Conservation (phyloP, 495 filamentous ascomycete genomes). For the Aspergillus leporis region DNA sequence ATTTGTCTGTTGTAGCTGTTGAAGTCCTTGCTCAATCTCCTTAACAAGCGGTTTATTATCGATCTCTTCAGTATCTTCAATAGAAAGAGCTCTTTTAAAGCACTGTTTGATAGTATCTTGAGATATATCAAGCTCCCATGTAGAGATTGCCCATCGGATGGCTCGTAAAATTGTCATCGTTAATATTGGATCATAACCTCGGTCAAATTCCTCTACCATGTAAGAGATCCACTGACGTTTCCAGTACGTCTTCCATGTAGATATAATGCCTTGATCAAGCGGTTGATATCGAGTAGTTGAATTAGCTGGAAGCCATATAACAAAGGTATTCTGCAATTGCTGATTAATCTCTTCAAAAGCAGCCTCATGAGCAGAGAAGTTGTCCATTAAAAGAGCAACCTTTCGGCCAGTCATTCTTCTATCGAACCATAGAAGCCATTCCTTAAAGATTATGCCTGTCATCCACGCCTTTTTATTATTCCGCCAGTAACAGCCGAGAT, state of each 20-base stretch:
- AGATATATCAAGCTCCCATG: constrained; percentile 18
- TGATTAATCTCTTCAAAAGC: constrained; percentile 10
- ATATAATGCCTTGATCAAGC: constrained; percentile 34
- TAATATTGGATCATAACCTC: constrained; percentile 12
- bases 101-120: constrained; percentile 17
- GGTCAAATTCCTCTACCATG: constrained; percentile 15
- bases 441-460: constrained; percentile 24
- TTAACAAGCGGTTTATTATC: background rate
- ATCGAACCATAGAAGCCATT: constrained; percentile 32
- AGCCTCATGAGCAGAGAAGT: constrained; percentile 28
- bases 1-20: constrained; percentile 2
- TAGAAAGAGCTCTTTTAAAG: constrained; percentile 21
- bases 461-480: constrained; percentile 34
- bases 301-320: constrained; percentile 31
- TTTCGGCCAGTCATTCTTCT: constrained; percentile 22
- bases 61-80: background rate
- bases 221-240: constrained; percentile 24
- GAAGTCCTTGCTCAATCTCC: constrained; percentile 7
- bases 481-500: constrained; percentile 19
- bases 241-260: constrained; percentile 28
- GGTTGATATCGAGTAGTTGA: constrained; percentile 28
- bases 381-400: constrained; percentile 33
- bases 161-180: constrained; percentile 23
- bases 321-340: constrained; percentile 17
- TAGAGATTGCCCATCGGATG: constrained; percentile 17